phyloP scores from a whole-genome alignment of 1,139 yeast genomes.

The Magnusiomyces sp. region DNA sequence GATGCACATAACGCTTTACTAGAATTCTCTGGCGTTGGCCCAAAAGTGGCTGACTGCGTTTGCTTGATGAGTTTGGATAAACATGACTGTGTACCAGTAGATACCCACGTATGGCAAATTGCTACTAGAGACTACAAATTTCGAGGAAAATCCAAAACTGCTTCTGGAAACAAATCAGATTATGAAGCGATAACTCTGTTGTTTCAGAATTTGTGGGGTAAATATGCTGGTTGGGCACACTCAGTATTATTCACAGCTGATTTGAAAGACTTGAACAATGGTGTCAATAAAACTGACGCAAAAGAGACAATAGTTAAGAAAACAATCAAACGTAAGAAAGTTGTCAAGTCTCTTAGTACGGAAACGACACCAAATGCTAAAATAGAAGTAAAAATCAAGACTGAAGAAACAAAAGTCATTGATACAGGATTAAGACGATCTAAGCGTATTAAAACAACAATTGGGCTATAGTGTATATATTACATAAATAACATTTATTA shows the following conservation, averaged over 20 bases:
- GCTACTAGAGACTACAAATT: slow-evolving; percentile 74
- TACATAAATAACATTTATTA: too few species aligned
- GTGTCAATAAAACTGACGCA: slow-evolving; percentile 23
- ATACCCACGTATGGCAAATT: slow-evolving; percentile 92
- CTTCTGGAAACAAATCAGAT: slow-evolving; percentile 22
- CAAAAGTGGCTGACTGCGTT: slow-evolving; percentile 95
- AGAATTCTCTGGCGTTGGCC: slow-evolving; percentile 84
- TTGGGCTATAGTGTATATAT: too few species aligned
- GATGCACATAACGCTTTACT: slow-evolving; percentile 58
- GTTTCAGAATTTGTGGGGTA: slow-evolving; percentile 71
- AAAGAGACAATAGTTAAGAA: too few species aligned
- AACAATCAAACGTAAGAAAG: too few species aligned
- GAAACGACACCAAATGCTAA: too few species aligned
- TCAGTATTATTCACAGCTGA: slow-evolving; percentile 85
- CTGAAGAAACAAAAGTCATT: too few species aligned
- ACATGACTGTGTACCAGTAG: slow-evolving; percentile 87
- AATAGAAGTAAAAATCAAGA: too few species aligned
- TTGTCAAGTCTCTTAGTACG: too few species aligned
- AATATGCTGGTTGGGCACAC: slow-evolving; percentile 97
- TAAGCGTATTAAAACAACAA: too few species aligned
- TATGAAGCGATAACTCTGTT: slow-evolving; percentile 53
- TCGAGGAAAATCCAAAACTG: slow-evolving; percentile 36
- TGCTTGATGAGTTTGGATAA: slow-evolving; percentile 87
- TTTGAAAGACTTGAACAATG: slow-evolving; percentile 53
- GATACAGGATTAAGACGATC: too few species aligned